Conservation (phyloP, 1,284 basidiomycete genomes). For the Cutaneotrichosporon sp. region DNA sequence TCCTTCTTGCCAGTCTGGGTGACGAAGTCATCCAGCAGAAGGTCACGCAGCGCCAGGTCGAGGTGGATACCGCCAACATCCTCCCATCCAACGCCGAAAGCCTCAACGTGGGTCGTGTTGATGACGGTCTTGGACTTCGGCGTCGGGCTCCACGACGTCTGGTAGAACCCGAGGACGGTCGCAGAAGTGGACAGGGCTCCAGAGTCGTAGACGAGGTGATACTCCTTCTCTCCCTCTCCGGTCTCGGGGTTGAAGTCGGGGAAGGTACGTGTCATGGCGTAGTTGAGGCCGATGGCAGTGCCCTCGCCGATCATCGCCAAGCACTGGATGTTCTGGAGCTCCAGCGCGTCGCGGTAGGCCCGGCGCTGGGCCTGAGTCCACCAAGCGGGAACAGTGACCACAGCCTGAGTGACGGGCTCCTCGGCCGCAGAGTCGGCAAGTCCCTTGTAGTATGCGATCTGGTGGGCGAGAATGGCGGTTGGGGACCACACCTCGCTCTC, state of each 20-base stretch:
- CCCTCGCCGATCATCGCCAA: constrained; percentile 88
- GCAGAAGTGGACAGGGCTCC: constrained; percentile 84
- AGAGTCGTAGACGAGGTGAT: constrained; percentile 90
- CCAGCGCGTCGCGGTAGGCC: constrained; percentile 82
- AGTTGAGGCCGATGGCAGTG: constrained; percentile 87
- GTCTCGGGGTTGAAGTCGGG: constrained; percentile 44
- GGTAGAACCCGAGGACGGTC: constrained; percentile 74
- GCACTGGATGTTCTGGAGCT: constrained; percentile 79
- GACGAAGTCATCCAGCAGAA: constrained; percentile 72
- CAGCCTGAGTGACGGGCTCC: constrained; percentile 71
- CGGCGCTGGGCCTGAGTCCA: constrained; percentile 83
- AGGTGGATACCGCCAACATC: constrained; percentile 74
- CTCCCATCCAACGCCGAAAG: constrained; percentile 76
- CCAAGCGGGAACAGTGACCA: constrained; percentile 81
- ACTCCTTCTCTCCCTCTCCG: constrained; percentile 57
- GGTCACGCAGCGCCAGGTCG: constrained; percentile 75
- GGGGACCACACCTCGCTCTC: constrained; percentile 57
- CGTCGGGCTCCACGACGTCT: constrained; percentile 49
- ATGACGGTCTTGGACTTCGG: constrained; percentile 50
- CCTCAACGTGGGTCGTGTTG: constrained; percentile 68
- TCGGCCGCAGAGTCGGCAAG: constrained; percentile 67
- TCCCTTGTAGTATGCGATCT: constrained; percentile 81
- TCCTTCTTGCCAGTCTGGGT: constrained; percentile 48
- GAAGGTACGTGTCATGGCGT: constrained; percentile 91
- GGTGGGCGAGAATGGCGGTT: constrained; percentile 92